These are phyloP conservation scores for Flaveria robusta DNA, from an alignment of 129 eudicot genomes.

Conservation along the genomic window DNA sequence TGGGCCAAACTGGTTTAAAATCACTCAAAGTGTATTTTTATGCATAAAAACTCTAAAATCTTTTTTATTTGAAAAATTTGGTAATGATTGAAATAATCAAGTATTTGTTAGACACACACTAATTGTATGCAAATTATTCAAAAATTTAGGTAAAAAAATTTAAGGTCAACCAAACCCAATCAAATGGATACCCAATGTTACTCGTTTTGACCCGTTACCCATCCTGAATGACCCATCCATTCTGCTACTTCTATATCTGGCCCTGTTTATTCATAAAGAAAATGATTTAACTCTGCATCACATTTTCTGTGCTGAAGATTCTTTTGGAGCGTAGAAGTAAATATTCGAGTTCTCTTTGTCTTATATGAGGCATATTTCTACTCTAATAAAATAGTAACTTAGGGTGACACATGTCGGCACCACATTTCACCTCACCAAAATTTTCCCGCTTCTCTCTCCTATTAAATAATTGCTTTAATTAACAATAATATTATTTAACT, in stretches of 20 bases:
- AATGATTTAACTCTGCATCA: background rate
- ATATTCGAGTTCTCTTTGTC: background rate
- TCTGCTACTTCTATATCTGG: background rate
- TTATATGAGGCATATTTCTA: background rate
- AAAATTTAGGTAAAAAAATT: background rate
- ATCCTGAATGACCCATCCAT: background rate
- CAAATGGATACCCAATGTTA: background rate
- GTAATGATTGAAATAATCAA: background rate
- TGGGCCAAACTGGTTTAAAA: background rate
- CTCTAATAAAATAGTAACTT: no score
- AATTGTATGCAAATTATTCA: background rate
- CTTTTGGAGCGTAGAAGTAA: background rate
- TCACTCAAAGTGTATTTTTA: background rate
- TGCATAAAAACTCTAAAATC: background rate
- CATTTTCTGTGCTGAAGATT: background rate
- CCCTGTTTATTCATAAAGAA: background rate
- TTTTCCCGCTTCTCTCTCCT: no score
- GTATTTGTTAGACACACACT: background rate
- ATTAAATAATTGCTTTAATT: no score
- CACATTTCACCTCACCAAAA: no score
- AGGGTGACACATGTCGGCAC: no score
- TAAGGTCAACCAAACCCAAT: background rate
- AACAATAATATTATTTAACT: no score
- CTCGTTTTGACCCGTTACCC: background rate
- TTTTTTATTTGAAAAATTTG: background rate